phyloP scores from a whole-genome alignment of 257 asterid genomes.

The Echium plantagineum region DNA sequence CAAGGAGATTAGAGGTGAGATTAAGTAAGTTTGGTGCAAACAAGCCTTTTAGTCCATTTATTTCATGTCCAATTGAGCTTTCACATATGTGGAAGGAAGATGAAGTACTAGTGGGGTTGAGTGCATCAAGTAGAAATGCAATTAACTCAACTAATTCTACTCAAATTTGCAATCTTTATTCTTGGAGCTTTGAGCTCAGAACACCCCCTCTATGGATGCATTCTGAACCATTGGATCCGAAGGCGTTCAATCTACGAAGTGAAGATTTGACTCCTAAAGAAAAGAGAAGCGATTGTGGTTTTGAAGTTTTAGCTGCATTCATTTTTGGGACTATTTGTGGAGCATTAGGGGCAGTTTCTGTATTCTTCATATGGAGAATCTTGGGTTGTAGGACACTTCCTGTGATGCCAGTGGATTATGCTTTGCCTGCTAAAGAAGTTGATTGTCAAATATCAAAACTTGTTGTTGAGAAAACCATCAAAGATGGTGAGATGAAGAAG shows the following conservation, averaged over 20 bases:
- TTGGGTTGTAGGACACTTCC: conserved; percentile 46
- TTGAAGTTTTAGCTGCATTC: conserved; percentile 43
- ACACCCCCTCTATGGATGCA: conserved; percentile 62
- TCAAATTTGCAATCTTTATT: conserved; percentile 36
- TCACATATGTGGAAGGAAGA: conserved; percentile 45
- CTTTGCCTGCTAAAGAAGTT: conserved; percentile 21
- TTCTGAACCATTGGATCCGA: conserved; percentile 77
- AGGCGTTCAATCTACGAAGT: conserved; percentile 21
- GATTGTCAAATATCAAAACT: conserved; percentile 36
- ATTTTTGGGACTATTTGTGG: conserved; percentile 67
- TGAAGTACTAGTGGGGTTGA: conserved; percentile 46
- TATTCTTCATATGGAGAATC: conserved; percentile 44
- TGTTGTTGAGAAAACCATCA: conserved; percentile 33
- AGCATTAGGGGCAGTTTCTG: conserved; percentile 55
- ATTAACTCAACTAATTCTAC: conserved; percentile 42
- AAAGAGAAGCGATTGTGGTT: conserved; percentile 47
- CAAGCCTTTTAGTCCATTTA: conserved; percentile 46
- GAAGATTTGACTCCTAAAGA: conserved; percentile 10
- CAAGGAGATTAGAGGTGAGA: conserved; percentile 60
- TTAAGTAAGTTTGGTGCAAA: conserved; percentile 30
- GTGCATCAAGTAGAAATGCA: conserved; percentile 54
- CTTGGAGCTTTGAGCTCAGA: conserved; percentile 54
- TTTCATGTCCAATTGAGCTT: conserved; percentile 48
- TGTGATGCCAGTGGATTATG: conserved; percentile 60
- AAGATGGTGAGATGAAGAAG: conserved; percentile 42